Conservation (phyloP, 169 alveolate genomes). For the Toxoplasma gondii region DNA sequence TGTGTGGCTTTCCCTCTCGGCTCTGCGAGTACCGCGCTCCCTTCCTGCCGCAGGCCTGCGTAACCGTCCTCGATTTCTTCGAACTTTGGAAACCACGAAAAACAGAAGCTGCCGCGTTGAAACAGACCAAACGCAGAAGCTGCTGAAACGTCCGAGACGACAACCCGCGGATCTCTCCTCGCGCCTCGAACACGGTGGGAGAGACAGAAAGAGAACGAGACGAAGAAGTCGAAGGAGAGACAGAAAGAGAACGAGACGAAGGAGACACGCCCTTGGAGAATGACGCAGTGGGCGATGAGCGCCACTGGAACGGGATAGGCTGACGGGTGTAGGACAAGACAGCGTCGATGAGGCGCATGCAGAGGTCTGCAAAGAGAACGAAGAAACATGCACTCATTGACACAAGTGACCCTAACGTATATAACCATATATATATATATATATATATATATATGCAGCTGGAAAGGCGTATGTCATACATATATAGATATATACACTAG, state of each 20-base stretch:
- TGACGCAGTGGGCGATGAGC: background rate
- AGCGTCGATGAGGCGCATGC: conserved; percentile 15
- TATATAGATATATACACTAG: too few species aligned
- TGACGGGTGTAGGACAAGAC: conserved; percentile 8
- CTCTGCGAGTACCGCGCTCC: background rate
- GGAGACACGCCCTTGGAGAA: background rate
- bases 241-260: background rate
- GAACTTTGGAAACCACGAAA: background rate
- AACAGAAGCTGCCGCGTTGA: conserved; percentile 18
- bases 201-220: background rate
- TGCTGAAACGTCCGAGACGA: background rate
- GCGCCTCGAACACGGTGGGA: background rate
- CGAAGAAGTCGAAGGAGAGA: background rate
- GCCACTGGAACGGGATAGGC: background rate
- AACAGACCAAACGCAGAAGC: conserved; percentile 10
- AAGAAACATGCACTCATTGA: background rate
- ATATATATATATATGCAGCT: too few species aligned
- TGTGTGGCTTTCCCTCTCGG: too few species aligned
- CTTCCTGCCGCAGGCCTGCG: background rate
- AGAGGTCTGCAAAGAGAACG: background rate
- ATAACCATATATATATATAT: too few species aligned
- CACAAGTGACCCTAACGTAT: background rate
- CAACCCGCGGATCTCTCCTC: background rate
- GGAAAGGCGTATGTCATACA: too few species aligned
- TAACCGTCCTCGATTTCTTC: background rate